These are phyloP conservation scores for Smittium mucronatum DNA, from an alignment of 371 early-diverging fungal species.

Conservation along the genomic window DNA sequence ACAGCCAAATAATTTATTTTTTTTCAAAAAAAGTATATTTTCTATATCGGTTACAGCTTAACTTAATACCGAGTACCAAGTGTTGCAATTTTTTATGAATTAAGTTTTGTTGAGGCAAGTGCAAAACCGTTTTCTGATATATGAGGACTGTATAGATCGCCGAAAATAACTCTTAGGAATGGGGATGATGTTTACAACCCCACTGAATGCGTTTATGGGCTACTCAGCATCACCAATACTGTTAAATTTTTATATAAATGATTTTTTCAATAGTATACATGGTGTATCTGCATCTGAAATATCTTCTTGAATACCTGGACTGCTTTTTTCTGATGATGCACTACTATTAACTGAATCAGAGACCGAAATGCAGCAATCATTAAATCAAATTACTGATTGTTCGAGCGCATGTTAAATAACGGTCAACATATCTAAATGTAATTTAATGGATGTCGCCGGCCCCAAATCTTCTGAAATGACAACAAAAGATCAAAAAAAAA, in stretches of 20 bases:
- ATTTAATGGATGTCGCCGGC: too few relatives aligned
- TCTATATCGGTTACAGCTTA: slow-evolving; percentile 1
- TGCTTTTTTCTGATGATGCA: slow-evolving; percentile 7
- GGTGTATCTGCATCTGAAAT: background rate
- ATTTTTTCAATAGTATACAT: slow-evolving; percentile 5
- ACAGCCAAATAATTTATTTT: background rate
- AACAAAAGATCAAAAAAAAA: too few relatives aligned
- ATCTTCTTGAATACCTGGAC: background rate
- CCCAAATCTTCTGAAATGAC: too few relatives aligned
- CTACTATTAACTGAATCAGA: background rate
- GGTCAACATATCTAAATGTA: background rate
- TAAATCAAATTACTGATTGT: background rate
- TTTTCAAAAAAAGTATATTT: background rate
- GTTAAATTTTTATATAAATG: slow-evolving; percentile 3
- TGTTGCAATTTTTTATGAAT: background rate
- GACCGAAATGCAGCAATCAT: background rate
- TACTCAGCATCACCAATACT: slow-evolving; percentile 1
- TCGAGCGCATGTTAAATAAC: background rate
- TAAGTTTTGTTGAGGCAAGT: background rate
- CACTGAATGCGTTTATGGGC: too few relatives aligned
- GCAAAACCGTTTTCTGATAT: background rate
- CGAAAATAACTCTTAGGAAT: background rate
- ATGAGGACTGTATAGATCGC: background rate
- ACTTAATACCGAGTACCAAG: background rate
- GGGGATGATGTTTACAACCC: background rate